Evolutionary conservation across 352 stramenopile species (phyloP).

Genomic region (Globisporangium heterothallicum): DNA sequence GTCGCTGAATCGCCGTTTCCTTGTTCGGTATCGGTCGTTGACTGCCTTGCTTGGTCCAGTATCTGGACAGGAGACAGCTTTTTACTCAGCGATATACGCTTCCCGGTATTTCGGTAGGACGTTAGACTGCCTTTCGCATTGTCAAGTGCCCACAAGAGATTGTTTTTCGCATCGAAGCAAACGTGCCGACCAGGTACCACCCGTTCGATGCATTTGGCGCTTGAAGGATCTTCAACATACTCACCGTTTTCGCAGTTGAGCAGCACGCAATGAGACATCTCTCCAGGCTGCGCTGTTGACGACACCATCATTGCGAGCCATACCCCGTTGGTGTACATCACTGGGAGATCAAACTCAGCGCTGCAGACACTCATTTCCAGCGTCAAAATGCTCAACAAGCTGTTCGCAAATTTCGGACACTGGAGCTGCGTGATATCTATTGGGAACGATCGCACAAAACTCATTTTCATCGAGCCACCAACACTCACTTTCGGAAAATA

Average conservation of each 20-base stretch:
- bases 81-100: constrained; percentile 36
- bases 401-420: constrained; percentile 28
- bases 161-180: constrained; percentile 53
- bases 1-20: background rate
- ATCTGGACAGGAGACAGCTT: constrained; percentile 7
- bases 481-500: constrained; percentile 19
- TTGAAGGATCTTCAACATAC: constrained; percentile 2
- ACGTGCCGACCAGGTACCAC: constrained; percentile 17
- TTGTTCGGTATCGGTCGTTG: background rate
- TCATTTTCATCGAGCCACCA: constrained; percentile 12
- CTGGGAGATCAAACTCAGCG: constrained; percentile 16
- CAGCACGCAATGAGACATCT: constrained; percentile 32
- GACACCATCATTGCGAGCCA: constrained; percentile 26
- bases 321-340: constrained; percentile 38
- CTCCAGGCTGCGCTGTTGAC: constrained; percentile 7
- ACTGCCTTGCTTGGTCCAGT: constrained; percentile 1
- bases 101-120: constrained; percentile 38
- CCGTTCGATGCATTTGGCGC: constrained; percentile 23
- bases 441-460: constrained; percentile 23
- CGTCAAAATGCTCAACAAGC: constrained; percentile 31
- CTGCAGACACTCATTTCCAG: constrained; percentile 20
- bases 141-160: constrained; percentile 38
- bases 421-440: constrained; percentile 35
- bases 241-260: constrained; percentile 41
- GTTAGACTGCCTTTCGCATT: constrained; percentile 21